Evolutionary conservation across 164 flowering plant genomes (phyloP), one percentile per base, ranked within the genome.

Genomic region (Piper betle): DNA sequence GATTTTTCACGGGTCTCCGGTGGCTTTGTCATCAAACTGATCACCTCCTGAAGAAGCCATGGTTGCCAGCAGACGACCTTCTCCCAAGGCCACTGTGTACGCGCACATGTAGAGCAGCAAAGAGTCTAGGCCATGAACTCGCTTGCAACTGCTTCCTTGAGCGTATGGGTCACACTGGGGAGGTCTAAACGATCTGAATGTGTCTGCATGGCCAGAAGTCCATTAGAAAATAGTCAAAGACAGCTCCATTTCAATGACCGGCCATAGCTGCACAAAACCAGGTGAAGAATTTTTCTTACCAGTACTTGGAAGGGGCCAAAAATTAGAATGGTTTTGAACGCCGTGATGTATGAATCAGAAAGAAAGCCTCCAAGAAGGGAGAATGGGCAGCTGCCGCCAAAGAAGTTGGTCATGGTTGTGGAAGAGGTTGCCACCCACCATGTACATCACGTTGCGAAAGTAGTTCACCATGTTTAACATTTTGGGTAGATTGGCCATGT

Each of bases 1-100:
- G 90, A 83, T 55, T 78, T 75, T 39, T 66, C 75, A 69, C 73
- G 78, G 59, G 84, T 70, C 11, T 83, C 83, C 4, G 63, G 56
- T 3, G 53, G 39, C 73, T 15, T 59, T 53, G 6, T 66, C 69
- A 15, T 66, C 66, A 42, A 63, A 69, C 17, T 64, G 71, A 38
- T 69, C 71, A 53, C 63, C 71, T 12, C 71, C 71, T 4, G 62
- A 59, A 15, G 73, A 59, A 17, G 69, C 39, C 6, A 70, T 42
- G 60, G 66, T 66, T 19, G 69, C 69, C 16, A 62, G 55, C 39
- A 66, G 17, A 63, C 69, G 19, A 0, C 73, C 69, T 62, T 66
- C 69, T 6, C 69, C 69, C 4, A 70, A 42, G 18, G 69, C 69
- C n/a, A 63, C 13, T 3, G 58, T 48, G 62, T 70, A 70, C 17